Base-by-base conservation (phyloP, 495 filamentous ascomycete genomes). In the Usnea hakonensis region DNA sequence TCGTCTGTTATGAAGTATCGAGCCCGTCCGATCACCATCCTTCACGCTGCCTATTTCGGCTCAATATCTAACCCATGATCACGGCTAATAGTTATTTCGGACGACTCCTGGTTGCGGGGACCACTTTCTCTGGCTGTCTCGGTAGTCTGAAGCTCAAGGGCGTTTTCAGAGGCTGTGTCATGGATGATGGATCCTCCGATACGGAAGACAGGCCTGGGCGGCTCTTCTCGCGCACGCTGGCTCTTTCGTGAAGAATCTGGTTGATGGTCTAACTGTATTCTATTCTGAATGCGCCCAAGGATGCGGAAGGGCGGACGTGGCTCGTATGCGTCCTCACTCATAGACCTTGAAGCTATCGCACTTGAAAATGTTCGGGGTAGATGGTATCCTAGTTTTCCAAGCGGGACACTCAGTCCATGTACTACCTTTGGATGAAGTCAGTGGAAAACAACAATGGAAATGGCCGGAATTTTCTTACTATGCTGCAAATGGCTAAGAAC, bases 401-500 rank as follows among this genome's bases (percentile, higher is more conserved):
- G 66, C 0, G 91, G 90, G 26, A 96, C 89, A 36, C 85, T 91
- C 21, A 96, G 79, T 16, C 91, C 90, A 65, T 96, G 91, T 17
- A 95, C 89, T 62, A 94, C 77, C 89, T 93, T 41, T 21, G 37
- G 19, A 60, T 57, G 60, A 60, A 43, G 53, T 48, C 43, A 59
- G 37, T 38, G 55, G 35, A 16, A 53, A 30, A 46, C 32, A 16
- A 19, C 10, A 23, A 35, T n/a, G 44, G 53, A 50, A 53, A 23
- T 30, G 2, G 13, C 2, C 4, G 11, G 40, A 9, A 8, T 21
- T 30, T 21, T 82, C 89, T 81, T 74, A 91, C 90, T 68, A 95
- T 90, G 65, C 90, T 94, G 72, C 90, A 91, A 38, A 92, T 83
- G 23, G 85, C 85, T 62, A 95, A 70, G 69, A 95, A 95, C 91